Conservation (phyloP, 257 asterid genomes). For the Jaltomata sinuosa region DNA sequence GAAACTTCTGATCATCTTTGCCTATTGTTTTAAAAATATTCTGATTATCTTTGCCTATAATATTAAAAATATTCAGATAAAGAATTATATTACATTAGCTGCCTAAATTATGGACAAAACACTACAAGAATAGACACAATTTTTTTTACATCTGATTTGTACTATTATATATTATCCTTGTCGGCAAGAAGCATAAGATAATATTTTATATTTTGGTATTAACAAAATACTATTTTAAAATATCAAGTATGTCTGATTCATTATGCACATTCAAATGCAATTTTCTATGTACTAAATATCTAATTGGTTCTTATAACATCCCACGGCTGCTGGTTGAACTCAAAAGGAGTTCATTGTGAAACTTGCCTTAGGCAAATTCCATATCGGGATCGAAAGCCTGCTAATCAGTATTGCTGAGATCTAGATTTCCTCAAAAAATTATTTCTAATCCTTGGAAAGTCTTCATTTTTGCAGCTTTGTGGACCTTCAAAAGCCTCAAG, state of each 20-base stretch:
- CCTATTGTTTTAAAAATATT: no score
- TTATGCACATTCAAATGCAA: not conserved
- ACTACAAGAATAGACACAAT: not conserved
- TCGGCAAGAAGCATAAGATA: not conserved
- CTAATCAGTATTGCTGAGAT: not conserved
- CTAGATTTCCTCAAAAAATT: not conserved
- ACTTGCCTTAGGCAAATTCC: not conserved
- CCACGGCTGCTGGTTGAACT: not conserved
- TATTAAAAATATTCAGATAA: not conserved
- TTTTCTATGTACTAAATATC: not conserved
- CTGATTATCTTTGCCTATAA: not conserved
- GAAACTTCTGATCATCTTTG: not conserved
- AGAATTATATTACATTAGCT: not conserved
- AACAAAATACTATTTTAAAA: not conserved
- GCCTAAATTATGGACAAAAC: not conserved
- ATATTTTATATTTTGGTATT: not conserved
- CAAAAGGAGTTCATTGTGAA: not conserved
- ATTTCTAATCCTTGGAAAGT: not conserved
- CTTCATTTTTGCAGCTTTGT: conserved; percentile 53
- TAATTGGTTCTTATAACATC: not conserved
- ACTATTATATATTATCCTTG: not conserved
- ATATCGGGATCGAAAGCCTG: not conserved
- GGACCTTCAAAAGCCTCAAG: conserved; percentile 96
- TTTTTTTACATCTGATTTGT: not conserved
- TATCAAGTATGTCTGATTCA: not conserved